Evolutionary conservation across 2,329 filamentous ascomycete genomes (phyloP).

Genomic region (Cladorrhinum sp.): DNA sequence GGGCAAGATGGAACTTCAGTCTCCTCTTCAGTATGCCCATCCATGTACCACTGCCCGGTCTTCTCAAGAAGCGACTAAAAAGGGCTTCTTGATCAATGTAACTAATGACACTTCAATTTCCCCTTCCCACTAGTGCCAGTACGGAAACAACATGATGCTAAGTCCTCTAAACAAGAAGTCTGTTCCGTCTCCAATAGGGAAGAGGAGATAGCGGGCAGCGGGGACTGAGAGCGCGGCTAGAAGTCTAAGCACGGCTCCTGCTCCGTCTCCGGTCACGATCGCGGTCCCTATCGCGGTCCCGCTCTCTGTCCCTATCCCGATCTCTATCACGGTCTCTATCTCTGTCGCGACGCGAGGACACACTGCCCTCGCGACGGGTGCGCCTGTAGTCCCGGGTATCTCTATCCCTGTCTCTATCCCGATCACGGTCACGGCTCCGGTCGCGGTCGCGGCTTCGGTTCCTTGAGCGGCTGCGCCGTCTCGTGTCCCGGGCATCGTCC

Average conservation of each 20-base stretch:
- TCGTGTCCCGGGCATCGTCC: conserved; percentile 12
- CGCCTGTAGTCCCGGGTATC: conserved; percentile 23
- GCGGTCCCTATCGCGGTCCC: conserved; percentile 25
- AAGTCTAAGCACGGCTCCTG: conserved; percentile 30
- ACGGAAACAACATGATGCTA: background rate
- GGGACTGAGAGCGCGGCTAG: no score
- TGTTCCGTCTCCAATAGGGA: conserved; percentile 23
- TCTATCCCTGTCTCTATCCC: conserved; percentile 12
- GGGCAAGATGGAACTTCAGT: no score
- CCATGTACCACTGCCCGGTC: no score
- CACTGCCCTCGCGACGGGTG: background rate
- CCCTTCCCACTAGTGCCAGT: background rate
- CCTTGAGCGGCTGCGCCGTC: conserved; percentile 18
- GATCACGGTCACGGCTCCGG: conserved; percentile 12
- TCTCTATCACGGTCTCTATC: conserved; percentile 32
- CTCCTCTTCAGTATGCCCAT: no score
- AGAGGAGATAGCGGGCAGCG: background rate
- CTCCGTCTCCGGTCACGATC: conserved; percentile 26
- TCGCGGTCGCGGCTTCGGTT: conserved; percentile 18
- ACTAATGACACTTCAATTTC: background rate
- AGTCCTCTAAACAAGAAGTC: conserved; percentile 25
- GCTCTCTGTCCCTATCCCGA: conserved; percentile 27
- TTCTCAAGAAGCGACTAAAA: background rate
- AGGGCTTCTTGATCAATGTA: background rate
- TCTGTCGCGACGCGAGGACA: conserved; percentile 28